Evolutionary conservation across 768 basidiomycete genomes (phyloP).

Genomic region (Artomyces pyxidatus): DNA sequence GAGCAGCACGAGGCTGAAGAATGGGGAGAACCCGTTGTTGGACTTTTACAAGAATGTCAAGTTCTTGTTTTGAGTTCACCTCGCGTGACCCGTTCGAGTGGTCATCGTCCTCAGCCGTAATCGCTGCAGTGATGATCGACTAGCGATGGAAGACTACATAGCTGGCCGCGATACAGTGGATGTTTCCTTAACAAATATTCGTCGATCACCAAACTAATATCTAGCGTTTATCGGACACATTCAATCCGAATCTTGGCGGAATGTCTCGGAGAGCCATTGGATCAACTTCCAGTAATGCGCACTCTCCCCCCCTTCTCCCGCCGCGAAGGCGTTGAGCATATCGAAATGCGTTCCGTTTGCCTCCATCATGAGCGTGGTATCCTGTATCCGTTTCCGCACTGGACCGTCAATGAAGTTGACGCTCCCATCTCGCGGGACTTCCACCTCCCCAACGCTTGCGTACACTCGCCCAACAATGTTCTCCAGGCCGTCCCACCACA

Average conservation of each 20-base stretch:
- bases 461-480: background rate
- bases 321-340: background rate
- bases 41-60: conserved; percentile 92
- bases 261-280: too few relatives aligned
- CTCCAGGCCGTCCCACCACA: background rate
- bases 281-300: too few relatives aligned
- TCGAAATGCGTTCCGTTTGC: background rate
- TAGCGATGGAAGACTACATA: too few relatives aligned
- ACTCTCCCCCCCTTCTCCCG: too few relatives aligned
- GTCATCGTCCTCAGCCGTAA: too few relatives aligned
- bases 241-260: too few relatives aligned
- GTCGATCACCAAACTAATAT: too few relatives aligned
- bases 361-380: background rate
- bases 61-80: conserved; percentile 71
- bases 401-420: background rate
- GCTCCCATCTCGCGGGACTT: background rate
- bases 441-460: background rate
- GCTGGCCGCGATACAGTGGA: too few relatives aligned
- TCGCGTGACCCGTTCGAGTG: too few relatives aligned
- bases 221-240: too few relatives aligned
- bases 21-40: conserved; percentile 84
- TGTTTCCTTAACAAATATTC: too few relatives aligned
- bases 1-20: conserved; percentile 57
- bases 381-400: background rate
- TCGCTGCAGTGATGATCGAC: too few relatives aligned